phyloP scores from a whole-genome alignment of 2,329 filamentous ascomycete species.

The Cordyceps farinosa region DNA sequence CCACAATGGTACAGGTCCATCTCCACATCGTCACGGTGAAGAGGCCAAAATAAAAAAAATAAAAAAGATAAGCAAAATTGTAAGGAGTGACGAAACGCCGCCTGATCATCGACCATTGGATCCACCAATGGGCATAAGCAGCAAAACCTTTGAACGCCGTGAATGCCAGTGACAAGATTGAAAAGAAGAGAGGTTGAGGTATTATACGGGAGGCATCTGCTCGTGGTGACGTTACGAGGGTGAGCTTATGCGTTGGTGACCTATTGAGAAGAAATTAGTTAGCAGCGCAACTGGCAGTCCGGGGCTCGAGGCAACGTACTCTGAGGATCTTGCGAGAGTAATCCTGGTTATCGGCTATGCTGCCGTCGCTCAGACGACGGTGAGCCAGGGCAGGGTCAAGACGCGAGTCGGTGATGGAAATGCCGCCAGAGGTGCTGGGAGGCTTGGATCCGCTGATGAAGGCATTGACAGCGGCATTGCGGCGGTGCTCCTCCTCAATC shows the following conservation, averaged over 20 bases:
- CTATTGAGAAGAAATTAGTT: slow-evolving; percentile 30
- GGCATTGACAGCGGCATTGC: slow-evolving; percentile 73
- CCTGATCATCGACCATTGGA: slow-evolving; percentile 32
- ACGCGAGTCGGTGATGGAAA: slow-evolving; percentile 76
- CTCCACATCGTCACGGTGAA: slow-evolving; percentile 31
- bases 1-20: slow-evolving; percentile 27
- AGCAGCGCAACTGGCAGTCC: slow-evolving; percentile 10
- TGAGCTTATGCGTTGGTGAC: slow-evolving; percentile 56
- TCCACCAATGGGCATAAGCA: slow-evolving; percentile 37
- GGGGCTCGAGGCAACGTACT: slow-evolving; percentile 51
- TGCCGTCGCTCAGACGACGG: slow-evolving; percentile 85
- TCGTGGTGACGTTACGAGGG: slow-evolving; percentile 23
- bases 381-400: slow-evolving; percentile 84
- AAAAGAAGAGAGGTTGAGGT: slow-evolving; percentile 18
- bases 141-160: slow-evolving; percentile 40
- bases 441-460: slow-evolving; percentile 67
- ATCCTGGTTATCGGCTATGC: slow-evolving; percentile 95
- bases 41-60: slow-evolving; percentile 21
- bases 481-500: slow-evolving; percentile 79
- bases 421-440: slow-evolving; percentile 58
- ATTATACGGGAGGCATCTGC: slow-evolving; percentile 17
- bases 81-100: slow-evolving; percentile 31
- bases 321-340: slow-evolving; percentile 94
- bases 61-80: slow-evolving; percentile 27
- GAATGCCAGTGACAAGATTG: slow-evolving; percentile 34